Conservation (phyloP, 1,284 basidiomycete genomes). For the Cutaneotrichosporon dermatis region DNA sequence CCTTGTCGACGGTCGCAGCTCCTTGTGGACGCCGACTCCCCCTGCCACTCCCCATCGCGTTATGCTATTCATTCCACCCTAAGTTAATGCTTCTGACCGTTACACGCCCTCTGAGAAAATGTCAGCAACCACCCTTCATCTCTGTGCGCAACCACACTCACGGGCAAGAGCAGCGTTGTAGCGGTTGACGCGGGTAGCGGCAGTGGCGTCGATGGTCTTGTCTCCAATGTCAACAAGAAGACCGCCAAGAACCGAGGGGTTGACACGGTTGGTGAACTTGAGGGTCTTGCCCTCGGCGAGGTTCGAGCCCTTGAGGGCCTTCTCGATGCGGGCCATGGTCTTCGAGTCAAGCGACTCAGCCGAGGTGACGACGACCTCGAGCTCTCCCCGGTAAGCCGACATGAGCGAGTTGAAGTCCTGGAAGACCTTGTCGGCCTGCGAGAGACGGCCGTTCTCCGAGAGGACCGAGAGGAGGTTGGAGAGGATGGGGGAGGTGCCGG, state of each 20-base stretch:
- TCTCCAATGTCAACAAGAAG: constrained; percentile 96
- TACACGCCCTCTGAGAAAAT: constrained; percentile 33
- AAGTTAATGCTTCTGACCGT: constrained; percentile 16
- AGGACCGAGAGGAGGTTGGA: constrained; percentile 88
- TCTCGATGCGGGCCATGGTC: constrained; percentile 73
- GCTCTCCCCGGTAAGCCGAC: constrained; percentile 84
- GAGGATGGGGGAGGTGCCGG: constrained; percentile 72
- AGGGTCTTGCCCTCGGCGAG: constrained; percentile 79
- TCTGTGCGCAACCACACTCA: constrained; percentile 38
- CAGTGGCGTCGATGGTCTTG: constrained; percentile 90
- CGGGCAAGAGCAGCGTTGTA: constrained; percentile 83
- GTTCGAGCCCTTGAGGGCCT: constrained; percentile 75
- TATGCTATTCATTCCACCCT: constrained; percentile 25
- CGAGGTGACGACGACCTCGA: constrained; percentile 88
- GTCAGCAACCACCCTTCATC: constrained; percentile 1
- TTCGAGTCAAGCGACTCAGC: constrained; percentile 68
- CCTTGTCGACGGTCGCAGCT: no score
- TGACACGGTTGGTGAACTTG: constrained; percentile 88
- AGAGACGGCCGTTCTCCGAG: constrained; percentile 88
- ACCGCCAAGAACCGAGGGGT: constrained; percentile 80
- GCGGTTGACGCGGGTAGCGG: constrained; percentile 87
- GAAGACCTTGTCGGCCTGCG: constrained; percentile 78
- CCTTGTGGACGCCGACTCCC: background rate
- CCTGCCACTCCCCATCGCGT: background rate
- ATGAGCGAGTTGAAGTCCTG: constrained; percentile 89